These are phyloP conservation scores for Solanum appendiculatum DNA, from an alignment of 257 asterid species.

Conservation along the genomic window DNA sequence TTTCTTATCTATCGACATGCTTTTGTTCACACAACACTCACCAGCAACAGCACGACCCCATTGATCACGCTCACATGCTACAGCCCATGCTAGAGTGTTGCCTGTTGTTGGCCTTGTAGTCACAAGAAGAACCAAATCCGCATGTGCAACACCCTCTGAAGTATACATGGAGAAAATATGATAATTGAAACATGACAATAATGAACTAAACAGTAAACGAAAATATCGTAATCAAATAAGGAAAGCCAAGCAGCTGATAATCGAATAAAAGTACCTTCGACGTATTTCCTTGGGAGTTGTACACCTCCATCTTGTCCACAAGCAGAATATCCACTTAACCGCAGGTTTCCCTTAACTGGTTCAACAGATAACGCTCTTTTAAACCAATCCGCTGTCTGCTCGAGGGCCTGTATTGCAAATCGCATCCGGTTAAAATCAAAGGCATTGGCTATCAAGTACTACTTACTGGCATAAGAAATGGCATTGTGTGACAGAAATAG, in stretches of 20 bases:
- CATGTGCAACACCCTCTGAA: conserved; percentile 83
- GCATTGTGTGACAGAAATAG: neutral
- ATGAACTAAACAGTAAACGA: neutral
- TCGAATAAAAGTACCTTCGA: conserved; percentile 58
- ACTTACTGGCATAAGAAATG: neutral
- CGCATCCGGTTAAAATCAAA: neutral
- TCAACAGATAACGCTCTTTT: conserved; percentile 88
- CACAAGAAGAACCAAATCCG: conserved; percentile 92
- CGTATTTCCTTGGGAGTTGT: conserved; percentile 90
- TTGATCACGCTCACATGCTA: conserved; percentile 98
- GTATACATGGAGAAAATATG: neutral
- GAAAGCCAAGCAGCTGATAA: neutral
- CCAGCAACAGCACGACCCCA: conserved; percentile 99
- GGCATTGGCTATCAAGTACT: neutral
- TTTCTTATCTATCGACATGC: neutral
- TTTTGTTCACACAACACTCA: conserved; percentile 16
- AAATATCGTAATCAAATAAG: conserved; percentile 2
- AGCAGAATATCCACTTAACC: conserved; percentile 98
- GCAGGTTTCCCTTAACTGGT: conserved; percentile 86
- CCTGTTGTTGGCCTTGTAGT: conserved; percentile 97
- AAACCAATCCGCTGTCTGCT: conserved; percentile 95
- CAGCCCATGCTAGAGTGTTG: conserved; percentile 96
- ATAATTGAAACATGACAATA: neutral
- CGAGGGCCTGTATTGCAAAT: conserved; percentile 69
- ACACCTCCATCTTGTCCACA: conserved; percentile 99